These are phyloP conservation scores for Zygosaccharomyces pseudorouxii DNA, from an alignment of 805 yeast genomes.

Conservation along the genomic window DNA sequence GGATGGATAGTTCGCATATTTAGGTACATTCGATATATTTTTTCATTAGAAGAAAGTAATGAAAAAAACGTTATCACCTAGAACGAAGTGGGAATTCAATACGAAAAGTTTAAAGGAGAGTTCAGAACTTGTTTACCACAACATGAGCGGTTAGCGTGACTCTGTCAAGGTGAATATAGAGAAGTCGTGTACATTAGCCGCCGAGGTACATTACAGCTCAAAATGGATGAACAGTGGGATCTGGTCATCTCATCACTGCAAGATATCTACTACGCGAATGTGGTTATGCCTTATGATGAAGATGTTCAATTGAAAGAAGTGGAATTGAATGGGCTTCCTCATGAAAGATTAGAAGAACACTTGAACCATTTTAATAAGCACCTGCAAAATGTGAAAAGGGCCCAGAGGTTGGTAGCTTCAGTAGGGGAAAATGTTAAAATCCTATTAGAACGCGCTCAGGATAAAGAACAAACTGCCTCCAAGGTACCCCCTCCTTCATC, in stretches of 20 bases:
- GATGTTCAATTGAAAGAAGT: slow-evolving; percentile 27
- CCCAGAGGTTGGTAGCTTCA: slow-evolving; percentile 40
- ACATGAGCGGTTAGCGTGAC: slow-evolving; percentile 2
- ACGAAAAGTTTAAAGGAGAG: slow-evolving; percentile 1
- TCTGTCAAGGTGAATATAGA: neutral
- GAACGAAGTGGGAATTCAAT: neutral
- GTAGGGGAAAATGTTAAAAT: slow-evolving; percentile 44
- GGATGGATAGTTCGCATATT: neutral
- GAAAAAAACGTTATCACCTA: neutral
- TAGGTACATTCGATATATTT: neutral
- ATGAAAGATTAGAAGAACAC: slow-evolving; percentile 39
- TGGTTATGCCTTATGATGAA: slow-evolving; percentile 47
- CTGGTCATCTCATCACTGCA: slow-evolving; percentile 60
- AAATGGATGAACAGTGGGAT: slow-evolving; percentile 64
- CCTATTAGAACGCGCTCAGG: slow-evolving; percentile 33
- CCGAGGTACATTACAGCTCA: neutral
- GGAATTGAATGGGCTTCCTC: slow-evolving; percentile 32
- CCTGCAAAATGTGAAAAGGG: slow-evolving; percentile 53
- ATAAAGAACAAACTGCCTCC: neutral
- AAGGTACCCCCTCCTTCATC: neutral
- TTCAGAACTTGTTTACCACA: neutral
- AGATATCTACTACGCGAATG: slow-evolving; percentile 62
- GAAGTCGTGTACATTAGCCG: neutral
- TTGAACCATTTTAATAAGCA: slow-evolving; percentile 47
- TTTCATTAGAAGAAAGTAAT: neutral